A percentile compares a stretch with the other conserved stretches of the same genome.
Conservation (phyloP, 805 yeast species). For the Wickerhamiella spandovensis region DNA sequence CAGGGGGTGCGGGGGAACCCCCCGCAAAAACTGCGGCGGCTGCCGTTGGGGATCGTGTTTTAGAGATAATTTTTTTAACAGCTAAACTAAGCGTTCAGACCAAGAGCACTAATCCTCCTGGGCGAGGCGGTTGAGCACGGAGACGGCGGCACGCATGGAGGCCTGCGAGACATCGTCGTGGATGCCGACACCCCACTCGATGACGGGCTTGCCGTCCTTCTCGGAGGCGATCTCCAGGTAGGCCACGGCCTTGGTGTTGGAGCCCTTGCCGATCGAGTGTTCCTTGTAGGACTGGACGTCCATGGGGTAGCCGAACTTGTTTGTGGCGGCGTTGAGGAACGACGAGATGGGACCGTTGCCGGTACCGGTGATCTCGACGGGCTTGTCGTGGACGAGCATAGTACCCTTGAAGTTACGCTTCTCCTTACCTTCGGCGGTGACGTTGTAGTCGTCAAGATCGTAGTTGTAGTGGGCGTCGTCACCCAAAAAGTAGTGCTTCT, state of each 20-base stretch:
- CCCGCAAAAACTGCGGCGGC: too few relatives aligned
- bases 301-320: conserved; percentile 34
- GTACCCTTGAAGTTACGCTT: conserved; percentile 15
- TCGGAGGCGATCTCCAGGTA: conserved; percentile 49
- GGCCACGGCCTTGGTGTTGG: conserved; percentile 64
- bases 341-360: conserved; percentile 84
- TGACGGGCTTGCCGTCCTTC: conserved; percentile 27
- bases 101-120: too few relatives aligned
- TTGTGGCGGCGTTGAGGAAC: conserved; percentile 46
- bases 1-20: too few relatives aligned
- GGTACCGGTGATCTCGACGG: conserved; percentile 35
- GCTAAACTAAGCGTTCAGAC: too few relatives aligned
- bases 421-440: conserved; percentile 36
- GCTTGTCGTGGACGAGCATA: conserved; percentile 29
- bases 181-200: conserved; percentile 84
- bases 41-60: too few relatives aligned
- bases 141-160: conserved; percentile 40
- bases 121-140: conserved; percentile 25
- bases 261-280: conserved; percentile 66
- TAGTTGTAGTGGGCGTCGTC: conserved; percentile 29
- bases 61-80: too few relatives aligned
- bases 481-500: conserved; percentile 38
- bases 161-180: conserved; percentile 85
- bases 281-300: conserved; percentile 63
- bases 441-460: conserved; percentile 30